phyloP scores from a whole-genome alignment of 225 moss, liverwort and hornwort genomes.

The Marchantia polymorpha region DNA sequence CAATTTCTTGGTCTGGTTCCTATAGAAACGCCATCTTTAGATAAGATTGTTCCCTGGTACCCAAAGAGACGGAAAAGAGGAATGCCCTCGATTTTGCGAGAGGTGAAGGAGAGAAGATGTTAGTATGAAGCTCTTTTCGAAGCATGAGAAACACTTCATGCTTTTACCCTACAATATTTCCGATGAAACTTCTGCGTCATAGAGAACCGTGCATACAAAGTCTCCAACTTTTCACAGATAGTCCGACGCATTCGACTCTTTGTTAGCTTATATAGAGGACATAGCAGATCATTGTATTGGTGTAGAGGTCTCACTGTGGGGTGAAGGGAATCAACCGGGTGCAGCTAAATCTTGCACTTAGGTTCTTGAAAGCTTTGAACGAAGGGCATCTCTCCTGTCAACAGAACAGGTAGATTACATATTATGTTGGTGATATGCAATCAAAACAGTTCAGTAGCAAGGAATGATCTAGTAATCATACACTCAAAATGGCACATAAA shows the following conservation, averaged over 20 bases:
- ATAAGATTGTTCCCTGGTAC: background rate
- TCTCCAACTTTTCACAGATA: background rate
- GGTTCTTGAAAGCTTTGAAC: conserved; percentile 77
- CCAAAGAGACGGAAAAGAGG: background rate
- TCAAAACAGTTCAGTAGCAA: background rate
- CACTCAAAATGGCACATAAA: no score
- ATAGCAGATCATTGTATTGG: background rate
- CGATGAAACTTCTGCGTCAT: background rate
- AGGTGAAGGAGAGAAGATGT: background rate
- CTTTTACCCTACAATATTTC: background rate
- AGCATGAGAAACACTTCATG: background rate
- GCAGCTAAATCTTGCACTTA: conserved; percentile 82
- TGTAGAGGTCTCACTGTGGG: conserved; percentile 27
- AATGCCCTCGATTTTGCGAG: background rate
- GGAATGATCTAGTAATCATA: background rate
- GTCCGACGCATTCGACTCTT: background rate
- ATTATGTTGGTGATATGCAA: background rate
- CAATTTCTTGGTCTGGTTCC: conserved; percentile 67
- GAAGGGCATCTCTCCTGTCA: conserved; percentile 36
- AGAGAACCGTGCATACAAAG: background rate
- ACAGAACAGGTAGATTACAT: background rate
- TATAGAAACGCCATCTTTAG: conserved; percentile 16
- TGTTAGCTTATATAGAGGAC: background rate
- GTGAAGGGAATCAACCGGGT: conserved; percentile 62
- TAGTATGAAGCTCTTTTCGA: background rate